Evolutionary conservation across 441 rosid genomes (phyloP), one percentile per base, ranked within the genome.

Genomic region (Eruca vesicaria): DNA sequence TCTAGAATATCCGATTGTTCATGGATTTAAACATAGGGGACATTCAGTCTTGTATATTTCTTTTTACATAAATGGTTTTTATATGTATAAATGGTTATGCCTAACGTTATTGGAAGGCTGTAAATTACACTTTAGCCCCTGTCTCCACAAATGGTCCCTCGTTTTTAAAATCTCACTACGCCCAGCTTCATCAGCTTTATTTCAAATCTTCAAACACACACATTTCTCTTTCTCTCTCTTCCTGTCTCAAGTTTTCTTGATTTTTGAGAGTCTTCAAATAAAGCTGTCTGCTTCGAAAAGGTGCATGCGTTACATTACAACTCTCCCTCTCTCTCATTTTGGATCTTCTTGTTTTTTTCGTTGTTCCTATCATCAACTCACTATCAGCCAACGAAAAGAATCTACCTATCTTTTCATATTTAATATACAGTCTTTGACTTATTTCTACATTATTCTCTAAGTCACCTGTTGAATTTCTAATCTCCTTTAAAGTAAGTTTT

Each of bases 191-290:
- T 63, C 85, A 55, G 82, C 86, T 85, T 85, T 82, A 82, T 84
- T 85, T 85, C 88, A 84, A 86, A 87, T 73, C 82, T 83, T 76
- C 79, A 62, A 60, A 66, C 55, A 41, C 15, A 20, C 20, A 68
- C 64, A 18, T 74, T 79, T 12, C 48, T 41, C 14, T 41, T n/a
- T 63, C 77, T 63, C 77, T 63, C 73, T 68, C 41, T 71, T 62
- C 65, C n/a, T 38, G 45, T 11, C 35, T 63, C 41, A 35, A 38
- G 48, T 67, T 48, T 55, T 78, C 81, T 68, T 68, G 78, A 61
- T 19, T 64, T 55, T 31, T 32, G 82, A 69, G 82, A 48, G 76
- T 11, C 63, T 65, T 69, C 35, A 69, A 35, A 79, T 74, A 79
- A 79, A 74, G 76, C 76, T 65, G 79, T 59, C 72, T 64, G 45